These are phyloP conservation scores for Drechslerella coelobrocha DNA, from an alignment of 2,329 filamentous ascomycete species.

Conservation along the genomic window DNA sequence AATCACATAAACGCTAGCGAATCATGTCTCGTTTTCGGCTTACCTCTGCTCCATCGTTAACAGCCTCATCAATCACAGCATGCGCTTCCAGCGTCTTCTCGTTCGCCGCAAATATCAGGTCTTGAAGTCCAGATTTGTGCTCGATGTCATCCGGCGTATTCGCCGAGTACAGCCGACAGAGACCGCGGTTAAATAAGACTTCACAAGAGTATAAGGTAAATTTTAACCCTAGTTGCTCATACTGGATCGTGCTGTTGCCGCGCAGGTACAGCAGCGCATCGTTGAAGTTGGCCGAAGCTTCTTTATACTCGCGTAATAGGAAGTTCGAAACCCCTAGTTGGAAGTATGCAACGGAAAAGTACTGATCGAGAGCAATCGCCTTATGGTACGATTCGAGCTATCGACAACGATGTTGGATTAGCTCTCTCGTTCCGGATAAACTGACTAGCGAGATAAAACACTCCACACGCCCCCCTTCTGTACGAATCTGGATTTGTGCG, in stretches of 20 bases:
- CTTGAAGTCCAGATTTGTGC: conserved; percentile 85
- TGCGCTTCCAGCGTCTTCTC: conserved; percentile 97
- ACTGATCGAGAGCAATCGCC: conserved; percentile 87
- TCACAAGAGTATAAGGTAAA: conserved; percentile 98
- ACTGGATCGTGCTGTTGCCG: conserved; percentile 97
- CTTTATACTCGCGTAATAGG: conserved; percentile 92
- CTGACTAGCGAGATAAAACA: no score
- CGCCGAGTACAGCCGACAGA: conserved; percentile 90
- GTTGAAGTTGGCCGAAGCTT: conserved; percentile 97
- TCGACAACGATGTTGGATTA: neutral
- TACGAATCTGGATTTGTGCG: no score
- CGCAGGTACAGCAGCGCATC: conserved; percentile 92
- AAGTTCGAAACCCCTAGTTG: conserved; percentile 99
- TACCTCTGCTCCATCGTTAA: conserved; percentile 89
- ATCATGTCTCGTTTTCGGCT: conserved; percentile 52
- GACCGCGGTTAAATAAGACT: conserved; percentile 92
- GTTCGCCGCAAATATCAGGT: conserved; percentile 86
- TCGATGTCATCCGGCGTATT: conserved; percentile 73
- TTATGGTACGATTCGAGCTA: conserved; percentile 94
- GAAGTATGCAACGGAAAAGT: conserved; percentile 96
- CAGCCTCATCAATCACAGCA: conserved; percentile 97
- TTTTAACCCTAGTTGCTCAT: conserved; percentile 90
- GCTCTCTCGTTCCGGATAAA: conserved; percentile 45
- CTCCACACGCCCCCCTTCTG: no score
- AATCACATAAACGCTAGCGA: neutral